phyloP scores from a whole-genome alignment of 768 basidiomycete species.

The Termitomyces sp. region DNA sequence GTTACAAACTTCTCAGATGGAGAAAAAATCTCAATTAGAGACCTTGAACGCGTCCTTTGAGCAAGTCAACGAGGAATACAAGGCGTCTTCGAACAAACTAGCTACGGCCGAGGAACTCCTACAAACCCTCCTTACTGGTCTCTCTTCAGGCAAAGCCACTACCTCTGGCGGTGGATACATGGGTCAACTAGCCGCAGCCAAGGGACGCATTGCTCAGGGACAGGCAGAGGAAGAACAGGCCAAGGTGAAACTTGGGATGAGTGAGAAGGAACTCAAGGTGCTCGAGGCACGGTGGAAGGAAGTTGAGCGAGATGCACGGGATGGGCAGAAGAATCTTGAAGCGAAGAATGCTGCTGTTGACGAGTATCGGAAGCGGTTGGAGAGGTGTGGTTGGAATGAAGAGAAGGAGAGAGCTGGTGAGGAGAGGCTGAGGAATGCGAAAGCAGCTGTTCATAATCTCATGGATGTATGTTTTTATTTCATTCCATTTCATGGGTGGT shows the following conservation, averaged over 20 bases:
- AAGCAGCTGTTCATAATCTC: constrained; percentile 49
- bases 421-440: constrained; percentile 45
- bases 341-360: constrained; percentile 56
- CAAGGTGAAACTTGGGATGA: constrained; percentile 70
- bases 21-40: constrained; percentile 59
- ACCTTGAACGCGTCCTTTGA: constrained; percentile 52
- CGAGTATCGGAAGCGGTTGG: constrained; percentile 47
- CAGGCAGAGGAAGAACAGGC: constrained; percentile 83
- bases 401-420: constrained; percentile 67
- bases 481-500: constrained; percentile 3
- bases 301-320: constrained; percentile 79
- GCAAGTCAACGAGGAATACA: constrained; percentile 67
- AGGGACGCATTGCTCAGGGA: constrained; percentile 69
- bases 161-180: constrained; percentile 87
- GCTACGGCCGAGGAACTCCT: constrained; percentile 85
- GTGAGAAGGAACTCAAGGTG: constrained; percentile 71
- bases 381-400: constrained; percentile 69
- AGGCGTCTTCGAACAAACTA: constrained; percentile 54
- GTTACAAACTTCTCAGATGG: constrained; percentile 54
- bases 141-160: constrained; percentile 64
- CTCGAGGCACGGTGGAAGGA: constrained; percentile 81
- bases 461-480: constrained; percentile 54
- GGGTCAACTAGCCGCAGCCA: constrained; percentile 90
- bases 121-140: constrained; percentile 90
- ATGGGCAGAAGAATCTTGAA: constrained; percentile 68